phyloP scores from a whole-genome alignment of 352 stramenopile genomes.

The Globisporangium spiculum region DNA sequence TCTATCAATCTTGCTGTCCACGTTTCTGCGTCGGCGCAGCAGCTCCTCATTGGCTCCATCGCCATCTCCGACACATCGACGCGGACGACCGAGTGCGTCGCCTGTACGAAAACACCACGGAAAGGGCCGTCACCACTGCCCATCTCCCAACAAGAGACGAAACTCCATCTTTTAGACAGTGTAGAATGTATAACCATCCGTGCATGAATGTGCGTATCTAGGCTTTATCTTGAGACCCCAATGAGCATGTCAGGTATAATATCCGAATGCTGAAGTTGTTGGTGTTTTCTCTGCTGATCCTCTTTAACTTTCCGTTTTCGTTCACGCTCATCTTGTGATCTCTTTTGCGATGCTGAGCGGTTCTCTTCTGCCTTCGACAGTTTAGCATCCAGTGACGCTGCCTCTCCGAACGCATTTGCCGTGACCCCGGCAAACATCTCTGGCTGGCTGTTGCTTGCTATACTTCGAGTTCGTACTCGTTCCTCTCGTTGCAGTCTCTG shows the following conservation, averaged over 20 bases:
- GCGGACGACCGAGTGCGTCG: conserved; percentile 26
- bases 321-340: conserved; percentile 17
- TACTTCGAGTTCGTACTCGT: conserved; percentile 28
- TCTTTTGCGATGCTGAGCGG: conserved; percentile 12
- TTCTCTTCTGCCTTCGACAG: conserved; percentile 10
- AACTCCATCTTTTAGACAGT: conserved; percentile 50
- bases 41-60: conserved; percentile 28
- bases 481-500: conserved; percentile 40
- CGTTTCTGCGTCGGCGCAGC: conserved; percentile 47
- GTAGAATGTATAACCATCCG: conserved; percentile 18
- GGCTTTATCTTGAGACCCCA: conserved; percentile 14
- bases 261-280: conserved; percentile 17
- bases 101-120: neutral
- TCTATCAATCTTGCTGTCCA: conserved; percentile 58
- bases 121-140: conserved; percentile 4
- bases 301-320: conserved; percentile 11
- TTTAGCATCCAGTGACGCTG: conserved; percentile 7
- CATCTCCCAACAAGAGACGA: conserved; percentile 22
- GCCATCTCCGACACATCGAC: conserved; percentile 28
- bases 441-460: conserved; percentile 14
- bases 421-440: conserved; percentile 2
- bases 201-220: neutral
- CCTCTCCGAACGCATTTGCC: neutral
- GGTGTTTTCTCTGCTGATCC: conserved; percentile 16
- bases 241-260: conserved; percentile 30